Base-by-base conservation (phyloP, 331 rosid genomes). In the Dryas integrifolia region DNA sequence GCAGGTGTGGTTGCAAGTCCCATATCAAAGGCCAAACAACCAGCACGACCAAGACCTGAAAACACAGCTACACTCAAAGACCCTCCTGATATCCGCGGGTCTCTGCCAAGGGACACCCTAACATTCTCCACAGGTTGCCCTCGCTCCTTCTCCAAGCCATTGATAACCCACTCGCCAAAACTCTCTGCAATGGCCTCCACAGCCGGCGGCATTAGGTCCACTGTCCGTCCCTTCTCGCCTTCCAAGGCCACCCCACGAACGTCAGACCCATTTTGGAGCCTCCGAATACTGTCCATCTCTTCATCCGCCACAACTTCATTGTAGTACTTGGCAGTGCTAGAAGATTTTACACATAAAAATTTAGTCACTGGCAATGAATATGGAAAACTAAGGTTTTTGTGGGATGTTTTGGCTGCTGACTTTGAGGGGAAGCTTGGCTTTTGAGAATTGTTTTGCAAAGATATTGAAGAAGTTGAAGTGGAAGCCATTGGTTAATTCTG, bases 231-330 rank as follows among this genome's bases (percentile, higher is more conserved):
- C 77, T 80, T 89, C 80, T 94, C 98, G 3, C 98, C 97, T 64
- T 81, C 86, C 87, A 94, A 14, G 14, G 97, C 97, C 72, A 89
- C 92, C 55, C 97, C 97, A 44, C 96, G 85, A 72, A 94, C 91
- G 21, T 94, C 98, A 2, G 98, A 88, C 57, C 98, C 98, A 5
- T 94, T 94, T 73, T 94, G 98, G 21, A 94, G 96, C 85, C 98
- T 82, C 76, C 82, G 73, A 47, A 91, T 91, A 78, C 48, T 85
- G 35, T 82, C 97, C 91, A 91, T 85, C 56, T 93, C 97, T 74
- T 91, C 98, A 24, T 93, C 97, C 72, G 65, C 89, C 76, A 74
- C 83, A 4, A 86, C 89, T 38, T 79, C 96, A 80, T 80, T 82
- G 70, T 77, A 81, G 68, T 79, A 77, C 77, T 81, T 86, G 16